A percentile compares a stretch with the other conserved stretches of the same genome.
Conservation (phyloP, 148 eudicot genomes). For the Nepenthes gracilis region DNA sequence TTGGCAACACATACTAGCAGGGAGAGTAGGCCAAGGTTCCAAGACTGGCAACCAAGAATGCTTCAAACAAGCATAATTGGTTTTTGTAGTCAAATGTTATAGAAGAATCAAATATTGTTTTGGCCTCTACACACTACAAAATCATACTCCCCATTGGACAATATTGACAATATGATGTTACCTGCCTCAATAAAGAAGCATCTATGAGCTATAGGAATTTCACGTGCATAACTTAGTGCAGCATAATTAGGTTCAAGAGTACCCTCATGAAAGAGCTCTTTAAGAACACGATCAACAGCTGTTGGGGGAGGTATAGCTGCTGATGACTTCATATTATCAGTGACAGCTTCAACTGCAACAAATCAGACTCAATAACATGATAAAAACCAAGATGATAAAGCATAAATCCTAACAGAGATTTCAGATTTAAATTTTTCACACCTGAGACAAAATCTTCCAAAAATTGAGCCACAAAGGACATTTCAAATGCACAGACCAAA, state of each 20-base stretch:
- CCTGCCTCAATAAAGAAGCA: too few relatives aligned
- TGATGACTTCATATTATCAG: slow-evolving; percentile 65
- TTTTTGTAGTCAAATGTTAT: too few relatives aligned
- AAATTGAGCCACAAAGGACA: slow-evolving; percentile 72
- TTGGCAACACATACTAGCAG: too few relatives aligned
- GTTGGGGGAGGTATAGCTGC: slow-evolving; percentile 87
- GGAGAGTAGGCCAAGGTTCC: too few relatives aligned
- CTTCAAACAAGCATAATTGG: too few relatives aligned
- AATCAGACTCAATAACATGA: not conserved
- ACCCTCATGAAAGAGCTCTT: slow-evolving; percentile 91
- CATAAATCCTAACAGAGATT: slow-evolving; percentile 2
- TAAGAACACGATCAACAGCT: slow-evolving; percentile 87
- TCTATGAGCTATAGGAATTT: too few relatives aligned
- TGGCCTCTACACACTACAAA: too few relatives aligned
- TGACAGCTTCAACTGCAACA: slow-evolving; percentile 54
- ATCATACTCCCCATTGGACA: too few relatives aligned
- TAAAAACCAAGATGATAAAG: not conserved
- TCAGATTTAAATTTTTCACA: slow-evolving; percentile 18
- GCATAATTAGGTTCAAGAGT: slow-evolving; percentile 1
- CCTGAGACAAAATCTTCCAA: slow-evolving; percentile 96
- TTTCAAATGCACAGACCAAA: slow-evolving; percentile 57
- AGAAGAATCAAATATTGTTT: too few relatives aligned
- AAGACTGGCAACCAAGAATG: too few relatives aligned
- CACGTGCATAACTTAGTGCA: too few relatives aligned
- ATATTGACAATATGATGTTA: too few relatives aligned